Evolutionary conservation across 2,329 filamentous ascomycete species (phyloP).

Genomic region (Ophiostoma ips): DNA sequence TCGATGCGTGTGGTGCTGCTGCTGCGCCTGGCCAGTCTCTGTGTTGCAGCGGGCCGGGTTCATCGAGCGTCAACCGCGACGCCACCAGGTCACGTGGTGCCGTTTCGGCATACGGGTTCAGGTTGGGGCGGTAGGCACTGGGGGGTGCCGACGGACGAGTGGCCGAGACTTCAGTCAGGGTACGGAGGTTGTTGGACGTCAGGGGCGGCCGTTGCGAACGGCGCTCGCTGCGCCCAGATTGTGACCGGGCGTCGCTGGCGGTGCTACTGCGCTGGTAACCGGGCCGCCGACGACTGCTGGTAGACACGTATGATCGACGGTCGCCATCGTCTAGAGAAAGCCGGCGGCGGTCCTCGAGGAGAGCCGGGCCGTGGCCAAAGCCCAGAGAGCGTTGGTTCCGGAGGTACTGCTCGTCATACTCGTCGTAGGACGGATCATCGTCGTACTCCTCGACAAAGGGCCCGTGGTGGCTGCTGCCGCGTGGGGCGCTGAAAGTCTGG

Average conservation of each 20-base stretch:
- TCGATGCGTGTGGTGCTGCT: constrained; percentile 16
- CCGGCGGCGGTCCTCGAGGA: constrained; percentile 18
- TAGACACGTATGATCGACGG: constrained; percentile 18
- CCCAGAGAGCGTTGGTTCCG: constrained; percentile 7
- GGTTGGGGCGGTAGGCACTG: constrained; percentile 24
- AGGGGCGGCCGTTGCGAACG: constrained; percentile 25
- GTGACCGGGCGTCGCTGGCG: constrained; percentile 19
- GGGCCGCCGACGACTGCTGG: constrained; percentile 28
- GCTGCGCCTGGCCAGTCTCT: too few species aligned
- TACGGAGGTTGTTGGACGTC: constrained; percentile 38
- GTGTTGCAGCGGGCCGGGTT: neutral
- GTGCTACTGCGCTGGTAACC: constrained; percentile 24
- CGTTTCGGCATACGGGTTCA: constrained; percentile 29
- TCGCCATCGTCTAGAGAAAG: constrained; percentile 18
- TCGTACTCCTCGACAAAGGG: constrained; percentile 16
- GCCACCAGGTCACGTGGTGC: constrained; percentile 29
- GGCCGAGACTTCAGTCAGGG: constrained; percentile 38
- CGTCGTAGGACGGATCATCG: constrained; percentile 13
- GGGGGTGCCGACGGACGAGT: constrained; percentile 31
- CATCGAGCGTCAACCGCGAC: constrained; percentile 23
- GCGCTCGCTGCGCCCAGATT: constrained; percentile 14
- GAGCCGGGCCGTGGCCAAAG: constrained; percentile 10
- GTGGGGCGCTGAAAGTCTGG: constrained; percentile 28
- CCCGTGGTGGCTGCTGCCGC: constrained; percentile 10
- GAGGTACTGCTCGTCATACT: constrained; percentile 12